phyloP scores from a whole-genome alignment of 495 filamentous ascomycete species.

The Penicillium antarcticum region DNA sequence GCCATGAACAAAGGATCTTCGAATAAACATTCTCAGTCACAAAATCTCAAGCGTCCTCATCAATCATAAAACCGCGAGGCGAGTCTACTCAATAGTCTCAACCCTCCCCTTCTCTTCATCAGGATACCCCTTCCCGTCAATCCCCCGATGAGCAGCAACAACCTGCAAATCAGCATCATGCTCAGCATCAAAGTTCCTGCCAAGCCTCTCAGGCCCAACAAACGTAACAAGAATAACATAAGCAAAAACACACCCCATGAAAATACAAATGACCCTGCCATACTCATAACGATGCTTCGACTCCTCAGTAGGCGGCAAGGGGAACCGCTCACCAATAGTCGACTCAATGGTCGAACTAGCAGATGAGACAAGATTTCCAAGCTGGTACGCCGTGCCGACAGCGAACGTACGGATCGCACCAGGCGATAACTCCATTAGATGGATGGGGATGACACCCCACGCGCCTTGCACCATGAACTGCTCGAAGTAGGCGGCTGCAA shows the following conservation, averaged over 20 bases:
- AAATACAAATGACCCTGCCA: constrained; percentile 87
- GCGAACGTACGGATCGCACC: constrained; percentile 80
- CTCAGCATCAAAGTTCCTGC: constrained; percentile 61
- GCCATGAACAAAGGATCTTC: too few species aligned
- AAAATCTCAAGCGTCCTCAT: too few species aligned
- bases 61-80: too few species aligned
- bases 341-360: constrained; percentile 82
- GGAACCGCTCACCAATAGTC: constrained; percentile 77
- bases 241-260: constrained; percentile 87
- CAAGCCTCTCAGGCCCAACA: constrained; percentile 72
- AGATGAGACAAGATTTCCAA: constrained; percentile 79
- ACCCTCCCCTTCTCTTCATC: constrained; percentile 18
- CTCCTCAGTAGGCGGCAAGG: constrained; percentile 54
- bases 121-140: background rate
- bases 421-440: constrained; percentile 83
- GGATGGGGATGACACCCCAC: constrained; percentile 82
- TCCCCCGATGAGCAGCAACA: constrained; percentile 19
- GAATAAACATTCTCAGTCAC: too few species aligned
- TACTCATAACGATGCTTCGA: constrained; percentile 65
- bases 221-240: constrained; percentile 76
- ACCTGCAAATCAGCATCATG: constrained; percentile 64
- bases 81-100: background rate
- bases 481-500: constrained; percentile 86
- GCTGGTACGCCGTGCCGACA: constrained; percentile 79
- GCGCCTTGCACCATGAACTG: constrained; percentile 88